A percentile compares a stretch with the other conserved stretches of the same genome.
These are phyloP conservation scores for Lentinula guzmanii DNA, from an alignment of 768 basidiomycete species.

Conservation along the genomic window DNA sequence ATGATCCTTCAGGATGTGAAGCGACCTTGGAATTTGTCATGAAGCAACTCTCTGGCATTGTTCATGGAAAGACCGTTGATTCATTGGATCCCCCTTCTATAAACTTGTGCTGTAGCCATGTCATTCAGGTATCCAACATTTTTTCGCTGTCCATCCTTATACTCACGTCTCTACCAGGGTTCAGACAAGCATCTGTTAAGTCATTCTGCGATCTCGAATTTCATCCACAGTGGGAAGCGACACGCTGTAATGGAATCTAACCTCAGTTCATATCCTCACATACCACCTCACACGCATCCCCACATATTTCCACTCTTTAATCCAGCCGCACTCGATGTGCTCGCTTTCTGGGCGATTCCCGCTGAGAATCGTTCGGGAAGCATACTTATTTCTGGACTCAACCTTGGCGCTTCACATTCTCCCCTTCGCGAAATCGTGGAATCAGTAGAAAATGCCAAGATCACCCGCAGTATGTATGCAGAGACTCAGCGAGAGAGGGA, in stretches of 20 bases:
- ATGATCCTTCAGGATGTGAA: conserved; percentile 26
- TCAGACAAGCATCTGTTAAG: background rate
- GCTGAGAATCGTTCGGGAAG: conserved; percentile 56
- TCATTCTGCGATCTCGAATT: conserved; percentile 27
- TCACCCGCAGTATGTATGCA: conserved; percentile 83
- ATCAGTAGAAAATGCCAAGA: conserved; percentile 54
- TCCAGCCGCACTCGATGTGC: conserved; percentile 63
- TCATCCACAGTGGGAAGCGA: conserved; percentile 38
- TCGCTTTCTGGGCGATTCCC: conserved; percentile 74
- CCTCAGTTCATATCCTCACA: conserved; percentile 43
- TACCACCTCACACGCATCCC: conserved; percentile 45
- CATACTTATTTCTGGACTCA: conserved; percentile 48
- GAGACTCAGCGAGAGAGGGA: conserved; percentile 76
- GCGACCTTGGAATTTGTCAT: conserved; percentile 47
- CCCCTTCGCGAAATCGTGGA: conserved; percentile 56
- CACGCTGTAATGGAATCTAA: conserved; percentile 35
- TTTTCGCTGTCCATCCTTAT: conserved; percentile 7
- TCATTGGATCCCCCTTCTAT: conserved; percentile 44
- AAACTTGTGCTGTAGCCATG: conserved; percentile 44
- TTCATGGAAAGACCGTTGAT: conserved; percentile 40
- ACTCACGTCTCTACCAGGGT: background rate
- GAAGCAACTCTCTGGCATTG: conserved; percentile 40
- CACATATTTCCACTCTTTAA: conserved; percentile 78
- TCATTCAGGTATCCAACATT: conserved; percentile 31
- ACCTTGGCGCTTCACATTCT: conserved; percentile 66